Evolutionary conservation across 768 basidiomycete species (phyloP), one percentile per base, ranked within the genome.

Genomic region (Rhizopogon salebrosus): DNA sequence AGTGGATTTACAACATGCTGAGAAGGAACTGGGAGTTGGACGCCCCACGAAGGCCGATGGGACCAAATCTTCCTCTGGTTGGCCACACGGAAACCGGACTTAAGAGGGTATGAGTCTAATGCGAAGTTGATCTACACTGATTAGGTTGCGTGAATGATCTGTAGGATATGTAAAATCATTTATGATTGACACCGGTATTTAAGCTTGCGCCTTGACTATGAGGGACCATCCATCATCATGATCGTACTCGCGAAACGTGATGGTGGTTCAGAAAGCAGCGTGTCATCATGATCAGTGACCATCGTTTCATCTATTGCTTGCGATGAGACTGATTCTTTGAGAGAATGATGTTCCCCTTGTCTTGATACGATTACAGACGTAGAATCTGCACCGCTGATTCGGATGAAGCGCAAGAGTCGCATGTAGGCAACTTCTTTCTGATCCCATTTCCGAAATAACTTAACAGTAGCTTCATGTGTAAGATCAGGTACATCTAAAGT

Each of bases 371-470:
- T 64, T 16, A 71, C 62, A 6, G 69, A 52, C 1, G 73, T 66
- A 0, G 81, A 79, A 41, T 80, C 69, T 16, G 68, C 65, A 62
- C 85, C 84, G 46, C 75, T 84, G 68, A 93, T 84, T 52, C 88
- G 83, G 55, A 92, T 80, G 67, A 86, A 89, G 39, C 87, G 84
- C 48, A 93, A 73, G 14, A 84, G 75, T 48, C 87, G 77, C 37
- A 87, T 75, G 64, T 79, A 93, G 4, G 85, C 80, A 4, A 81
- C 70, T 59, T 90, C 87, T 54, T 79, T 82, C 58, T 87, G 84
- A 60, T 92, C 87, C 91, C 91, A 93, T 53, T 72, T 70, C 37
- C 87, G 79, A 64, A 91, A 89, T 3, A 92, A 71, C 26, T 78
- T 77, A 36, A 89, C 84, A 14, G 80, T 92, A 9, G 74, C 65